These are phyloP conservation scores for Stachybotrys echinatus DNA, from an alignment of 2,329 filamentous ascomycete species.

Conservation along the genomic window DNA sequence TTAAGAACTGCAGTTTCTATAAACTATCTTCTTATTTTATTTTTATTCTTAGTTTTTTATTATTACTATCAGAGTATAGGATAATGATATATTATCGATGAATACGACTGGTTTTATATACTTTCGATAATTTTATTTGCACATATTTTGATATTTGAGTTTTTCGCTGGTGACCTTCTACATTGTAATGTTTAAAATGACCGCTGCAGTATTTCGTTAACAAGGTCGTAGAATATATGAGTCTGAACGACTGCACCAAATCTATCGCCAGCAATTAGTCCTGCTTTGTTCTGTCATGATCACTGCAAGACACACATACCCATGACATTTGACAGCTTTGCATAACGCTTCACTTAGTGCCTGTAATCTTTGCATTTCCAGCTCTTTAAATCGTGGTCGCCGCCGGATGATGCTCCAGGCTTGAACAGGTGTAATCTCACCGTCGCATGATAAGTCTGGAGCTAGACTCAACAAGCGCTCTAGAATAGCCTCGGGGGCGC, in stretches of 20 bases:
- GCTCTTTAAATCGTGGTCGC: constrained; percentile 22
- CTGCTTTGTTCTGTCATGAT: not conserved
- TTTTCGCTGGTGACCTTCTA: no score
- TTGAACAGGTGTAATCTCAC: constrained; percentile 32
- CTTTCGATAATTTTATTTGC: no score
- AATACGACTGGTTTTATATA: no score
- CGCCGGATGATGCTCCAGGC: constrained; percentile 28
- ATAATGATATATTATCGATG: no score
- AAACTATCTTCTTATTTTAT: no score
- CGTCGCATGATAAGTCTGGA: constrained; percentile 17
- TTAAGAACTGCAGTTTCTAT: no score
- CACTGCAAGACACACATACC: constrained; percentile 12
- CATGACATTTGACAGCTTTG: constrained; percentile 29
- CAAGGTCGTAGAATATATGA: no score
- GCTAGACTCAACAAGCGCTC: constrained; percentile 17
- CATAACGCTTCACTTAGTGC: constrained; percentile 19
- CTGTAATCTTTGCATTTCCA: constrained; percentile 20
- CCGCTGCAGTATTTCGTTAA: no score
- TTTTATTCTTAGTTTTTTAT: no score
- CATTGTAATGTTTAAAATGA: no score
- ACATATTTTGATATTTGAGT: no score
- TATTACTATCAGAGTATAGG: no score
- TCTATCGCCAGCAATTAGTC: not conserved
- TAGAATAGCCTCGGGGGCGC: constrained; percentile 13
- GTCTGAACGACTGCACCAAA: constrained; percentile 1